phyloP scores from a whole-genome alignment of 495 filamentous ascomycete species.

The Echria macrotheca region DNA sequence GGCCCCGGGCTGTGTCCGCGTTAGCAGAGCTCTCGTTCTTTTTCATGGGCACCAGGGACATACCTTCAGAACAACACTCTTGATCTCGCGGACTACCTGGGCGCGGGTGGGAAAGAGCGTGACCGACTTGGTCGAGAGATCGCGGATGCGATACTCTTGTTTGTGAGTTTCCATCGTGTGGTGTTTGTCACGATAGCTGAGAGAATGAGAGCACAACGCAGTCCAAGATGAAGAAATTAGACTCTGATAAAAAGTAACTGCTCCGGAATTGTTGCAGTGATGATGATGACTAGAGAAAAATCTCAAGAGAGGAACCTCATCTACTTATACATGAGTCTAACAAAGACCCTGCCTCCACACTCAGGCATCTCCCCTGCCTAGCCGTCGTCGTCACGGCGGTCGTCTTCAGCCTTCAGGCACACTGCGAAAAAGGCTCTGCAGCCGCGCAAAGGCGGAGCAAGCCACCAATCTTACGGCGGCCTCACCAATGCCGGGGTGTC shows the following conservation, averaged over 20 bases:
- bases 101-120: conserved; percentile 57
- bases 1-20: conserved; percentile 45
- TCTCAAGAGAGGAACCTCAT: too few species aligned
- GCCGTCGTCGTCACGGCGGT: background rate
- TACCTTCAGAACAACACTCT: conserved; percentile 53
- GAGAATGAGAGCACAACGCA: background rate
- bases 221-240: background rate
- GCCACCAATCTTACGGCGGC: conserved; percentile 16
- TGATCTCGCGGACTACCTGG: conserved; percentile 59
- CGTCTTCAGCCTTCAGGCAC: too few species aligned
- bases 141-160: conserved; percentile 45
- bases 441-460: too few species aligned
- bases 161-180: conserved; percentile 30
- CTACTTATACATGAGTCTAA: too few species aligned
- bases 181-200: background rate
- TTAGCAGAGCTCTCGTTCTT: too few species aligned
- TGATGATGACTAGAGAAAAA: too few species aligned
- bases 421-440: too few species aligned
- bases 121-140: conserved; percentile 55
- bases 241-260: too few species aligned
- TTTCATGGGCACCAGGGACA: background rate
- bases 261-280: too few species aligned
- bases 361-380: too few species aligned
- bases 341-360: too few species aligned
- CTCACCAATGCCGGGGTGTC: conserved; percentile 3